Evolutionary conservation across 805 yeast genomes (phyloP).

Genomic region (Nakazawaea molendinolei): DNA sequence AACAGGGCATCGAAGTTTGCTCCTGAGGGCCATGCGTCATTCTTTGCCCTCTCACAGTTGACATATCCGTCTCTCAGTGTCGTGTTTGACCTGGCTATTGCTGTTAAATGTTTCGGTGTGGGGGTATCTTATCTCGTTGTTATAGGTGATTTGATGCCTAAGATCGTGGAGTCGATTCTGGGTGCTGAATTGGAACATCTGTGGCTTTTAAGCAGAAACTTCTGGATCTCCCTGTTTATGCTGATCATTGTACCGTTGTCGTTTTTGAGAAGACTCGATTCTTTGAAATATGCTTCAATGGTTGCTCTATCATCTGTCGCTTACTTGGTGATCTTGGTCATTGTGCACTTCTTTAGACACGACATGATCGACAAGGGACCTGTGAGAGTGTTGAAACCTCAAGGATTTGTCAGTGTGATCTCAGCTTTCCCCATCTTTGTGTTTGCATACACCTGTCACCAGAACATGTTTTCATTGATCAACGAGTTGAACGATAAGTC

Average conservation of each 20-base stretch:
- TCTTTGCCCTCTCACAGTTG: slow-evolving; percentile 53
- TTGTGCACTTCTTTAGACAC: slow-evolving; percentile 57
- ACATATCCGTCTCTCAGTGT: slow-evolving; percentile 58
- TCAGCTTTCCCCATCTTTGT: slow-evolving; percentile 85
- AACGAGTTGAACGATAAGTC: slow-evolving; percentile 67
- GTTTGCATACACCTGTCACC: slow-evolving; percentile 94
- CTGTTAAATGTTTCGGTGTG: slow-evolving; percentile 67
- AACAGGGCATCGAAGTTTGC: slow-evolving; percentile 50
- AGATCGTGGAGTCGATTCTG: slow-evolving; percentile 33
- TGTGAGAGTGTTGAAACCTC: slow-evolving; percentile 41
- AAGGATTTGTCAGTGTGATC: slow-evolving; percentile 39
- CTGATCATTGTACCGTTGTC: slow-evolving; percentile 55
- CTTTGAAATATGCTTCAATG: slow-evolving; percentile 79
- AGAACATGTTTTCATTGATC: slow-evolving; percentile 84
- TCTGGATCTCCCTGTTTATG: slow-evolving; percentile 62
- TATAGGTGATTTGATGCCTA: slow-evolving; percentile 67
- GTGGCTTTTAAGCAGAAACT: no score
- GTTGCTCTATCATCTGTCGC: slow-evolving; percentile 77
- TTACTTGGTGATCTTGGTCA: slow-evolving; percentile 66
- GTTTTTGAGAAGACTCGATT: slow-evolving; percentile 68
- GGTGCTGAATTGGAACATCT: slow-evolving; percentile 22
- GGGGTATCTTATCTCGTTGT: slow-evolving; percentile 62
- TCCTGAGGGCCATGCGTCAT: slow-evolving; percentile 55
- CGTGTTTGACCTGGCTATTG: slow-evolving; percentile 61
- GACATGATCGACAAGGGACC: slow-evolving; percentile 52